Evolutionary conservation across 139 green algal genomes (phyloP).

Genomic region (Zygnema cylindricum): DNA sequence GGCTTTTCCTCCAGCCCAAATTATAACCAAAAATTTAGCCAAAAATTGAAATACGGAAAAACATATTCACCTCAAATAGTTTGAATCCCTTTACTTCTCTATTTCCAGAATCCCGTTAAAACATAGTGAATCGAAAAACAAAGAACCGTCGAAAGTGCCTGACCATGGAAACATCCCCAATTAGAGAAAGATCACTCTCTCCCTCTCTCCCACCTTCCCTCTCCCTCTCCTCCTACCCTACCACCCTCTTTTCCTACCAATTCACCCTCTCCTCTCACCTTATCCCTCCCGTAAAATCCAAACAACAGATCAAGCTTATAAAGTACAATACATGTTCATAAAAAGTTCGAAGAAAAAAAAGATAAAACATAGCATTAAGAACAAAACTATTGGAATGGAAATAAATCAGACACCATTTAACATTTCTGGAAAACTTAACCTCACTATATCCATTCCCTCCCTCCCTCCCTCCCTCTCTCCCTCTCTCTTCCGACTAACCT

Average conservation of each 20-base stretch:
- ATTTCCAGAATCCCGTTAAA: slow-evolving; percentile 23
- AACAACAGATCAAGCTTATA: neutral
- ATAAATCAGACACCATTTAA: too few species aligned
- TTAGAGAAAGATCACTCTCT: neutral
- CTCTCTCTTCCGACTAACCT: too few species aligned
- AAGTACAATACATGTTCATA: neutral
- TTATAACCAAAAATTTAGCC: too few species aligned
- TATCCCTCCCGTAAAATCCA: neutral
- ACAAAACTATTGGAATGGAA: too few species aligned
- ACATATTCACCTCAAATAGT: too few species aligned
- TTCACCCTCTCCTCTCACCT: neutral
- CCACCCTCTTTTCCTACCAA: neutral
- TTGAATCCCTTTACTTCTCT: too few species aligned
- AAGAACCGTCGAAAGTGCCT: slow-evolving; percentile 10
- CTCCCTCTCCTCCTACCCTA: neutral
- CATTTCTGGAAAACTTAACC: too few species aligned
- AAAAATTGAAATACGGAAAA: too few species aligned
- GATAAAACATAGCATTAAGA: too few species aligned
- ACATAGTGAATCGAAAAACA: slow-evolving; percentile 27
- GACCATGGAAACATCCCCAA: neutral
- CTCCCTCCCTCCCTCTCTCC: too few species aligned
- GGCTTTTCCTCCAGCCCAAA: too few species aligned
- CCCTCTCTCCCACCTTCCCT: neutral
- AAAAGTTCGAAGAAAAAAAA: neutral
- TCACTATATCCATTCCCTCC: too few species aligned